Percentiles rank a stretch among this genome's conserved stretches.
Evolutionary conservation across 2,329 filamentous ascomycete genomes (phyloP).

Genomic region (Huntiella bhutanensis): DNA sequence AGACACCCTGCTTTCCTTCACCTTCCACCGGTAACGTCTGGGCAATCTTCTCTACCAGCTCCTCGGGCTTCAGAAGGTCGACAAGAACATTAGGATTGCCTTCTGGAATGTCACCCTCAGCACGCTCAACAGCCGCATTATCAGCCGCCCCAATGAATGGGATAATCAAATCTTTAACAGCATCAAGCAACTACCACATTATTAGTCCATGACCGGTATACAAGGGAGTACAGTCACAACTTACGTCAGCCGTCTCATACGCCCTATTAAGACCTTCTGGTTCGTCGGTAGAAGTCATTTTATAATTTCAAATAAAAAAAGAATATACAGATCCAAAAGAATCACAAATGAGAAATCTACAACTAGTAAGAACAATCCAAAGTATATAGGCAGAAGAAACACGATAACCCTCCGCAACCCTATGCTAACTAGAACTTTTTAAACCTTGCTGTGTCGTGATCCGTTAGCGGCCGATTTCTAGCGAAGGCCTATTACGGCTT

Average conservation of each 20-base stretch:
- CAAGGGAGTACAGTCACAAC: constrained; percentile 12
- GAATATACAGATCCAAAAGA: not conserved
- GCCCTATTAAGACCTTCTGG: constrained; percentile 18
- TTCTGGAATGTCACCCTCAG: constrained; percentile 28
- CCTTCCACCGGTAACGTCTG: constrained; percentile 35
- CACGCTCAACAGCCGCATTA: constrained; percentile 23
- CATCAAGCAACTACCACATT: constrained; percentile 39
- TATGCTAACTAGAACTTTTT: not conserved
- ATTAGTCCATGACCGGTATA: not conserved
- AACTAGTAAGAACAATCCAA: not conserved
- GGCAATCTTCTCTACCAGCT: constrained; percentile 34
- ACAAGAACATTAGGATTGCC: constrained; percentile 39
- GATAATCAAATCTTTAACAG: constrained; percentile 48
- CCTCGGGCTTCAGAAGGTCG: constrained; percentile 39
- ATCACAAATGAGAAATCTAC: not conserved
- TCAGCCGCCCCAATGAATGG: constrained; percentile 56
- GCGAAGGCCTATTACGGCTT: too few species aligned
- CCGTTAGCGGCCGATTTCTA: too few species aligned
- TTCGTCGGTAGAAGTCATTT: not conserved
- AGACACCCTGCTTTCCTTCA: constrained; percentile 46
- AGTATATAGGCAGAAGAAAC: not conserved
- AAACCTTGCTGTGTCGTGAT: too few species aligned
- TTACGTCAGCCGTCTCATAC: constrained; percentile 28
- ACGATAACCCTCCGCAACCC: not conserved
- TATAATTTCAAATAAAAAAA: not conserved